Evolutionary conservation across 2,329 filamentous ascomycete genomes (phyloP).

Genomic region (Stemphylium vesicarium): DNA sequence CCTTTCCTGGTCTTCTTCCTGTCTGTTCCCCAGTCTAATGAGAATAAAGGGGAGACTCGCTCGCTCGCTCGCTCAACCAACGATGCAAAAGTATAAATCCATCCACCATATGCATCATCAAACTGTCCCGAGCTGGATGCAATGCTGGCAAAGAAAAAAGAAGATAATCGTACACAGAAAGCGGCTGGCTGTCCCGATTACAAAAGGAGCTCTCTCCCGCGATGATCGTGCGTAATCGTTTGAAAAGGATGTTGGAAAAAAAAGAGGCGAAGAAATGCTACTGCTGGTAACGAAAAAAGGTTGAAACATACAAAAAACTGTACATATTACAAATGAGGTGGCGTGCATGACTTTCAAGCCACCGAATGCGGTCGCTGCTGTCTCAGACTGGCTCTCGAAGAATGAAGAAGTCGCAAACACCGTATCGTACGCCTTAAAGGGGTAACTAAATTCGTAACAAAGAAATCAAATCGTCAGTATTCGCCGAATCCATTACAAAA

Average conservation of each 20-base stretch:
- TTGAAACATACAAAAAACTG: constrained; percentile 15
- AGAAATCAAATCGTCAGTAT: constrained; percentile 35
- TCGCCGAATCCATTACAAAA: constrained; percentile 15
- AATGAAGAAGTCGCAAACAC: constrained; percentile 45
- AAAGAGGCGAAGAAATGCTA: not conserved
- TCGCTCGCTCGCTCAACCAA: not conserved
- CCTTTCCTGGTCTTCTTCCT: not conserved
- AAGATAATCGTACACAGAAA: not conserved
- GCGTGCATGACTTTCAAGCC: constrained; percentile 33
- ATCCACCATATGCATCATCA: constrained; percentile 8
- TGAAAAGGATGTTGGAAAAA: not conserved
- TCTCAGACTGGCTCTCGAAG: constrained; percentile 35
- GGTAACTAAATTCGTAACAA: constrained; percentile 33
- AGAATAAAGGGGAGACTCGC: not conserved
- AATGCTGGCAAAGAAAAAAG: not conserved
- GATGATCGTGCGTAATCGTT: constrained; percentile 8
- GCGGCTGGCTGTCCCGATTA: constrained; percentile 5
- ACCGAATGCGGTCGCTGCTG: constrained; percentile 39
- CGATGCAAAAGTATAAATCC: not conserved
- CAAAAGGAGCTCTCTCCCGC: not conserved
- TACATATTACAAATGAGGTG: constrained; percentile 24
- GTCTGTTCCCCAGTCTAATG: not conserved
- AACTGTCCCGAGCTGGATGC: constrained; percentile 7
- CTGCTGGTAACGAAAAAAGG: not conserved
- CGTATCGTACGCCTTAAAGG: constrained; percentile 46